phyloP scores from a whole-genome alignment of 495 filamentous ascomycete species.

The Penicillium manginii region DNA sequence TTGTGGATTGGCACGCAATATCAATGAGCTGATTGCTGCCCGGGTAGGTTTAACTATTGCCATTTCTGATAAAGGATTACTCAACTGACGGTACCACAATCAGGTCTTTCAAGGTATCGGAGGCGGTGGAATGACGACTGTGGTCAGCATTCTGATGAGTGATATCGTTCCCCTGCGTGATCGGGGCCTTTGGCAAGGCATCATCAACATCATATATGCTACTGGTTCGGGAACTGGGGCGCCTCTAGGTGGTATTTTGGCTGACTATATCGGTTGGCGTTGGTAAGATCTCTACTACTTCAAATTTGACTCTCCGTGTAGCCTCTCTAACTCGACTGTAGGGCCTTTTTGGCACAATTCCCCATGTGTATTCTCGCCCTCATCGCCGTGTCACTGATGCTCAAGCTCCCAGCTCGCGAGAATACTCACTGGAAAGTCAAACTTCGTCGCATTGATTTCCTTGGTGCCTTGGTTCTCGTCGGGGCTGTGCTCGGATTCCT shows the following conservation, averaged over 20 bases:
- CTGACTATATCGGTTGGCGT: constrained; percentile 80
- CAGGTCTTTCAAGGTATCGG: constrained; percentile 71
- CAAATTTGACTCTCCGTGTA: neutral
- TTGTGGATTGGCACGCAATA: constrained; percentile 72
- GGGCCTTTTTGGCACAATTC: constrained; percentile 73
- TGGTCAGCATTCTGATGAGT: constrained; percentile 76
- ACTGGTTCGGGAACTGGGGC: constrained; percentile 71
- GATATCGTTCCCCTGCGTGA: constrained; percentile 80
- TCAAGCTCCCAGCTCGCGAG: constrained; percentile 63
- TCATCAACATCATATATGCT: constrained; percentile 80
- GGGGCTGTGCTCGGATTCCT: constrained; percentile 72
- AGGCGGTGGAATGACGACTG: constrained; percentile 83
- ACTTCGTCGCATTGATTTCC: constrained; percentile 76
- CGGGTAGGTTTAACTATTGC: constrained; percentile 39
- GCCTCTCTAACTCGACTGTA: constrained; percentile 28
- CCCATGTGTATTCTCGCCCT: constrained; percentile 73
- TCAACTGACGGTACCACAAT: neutral
- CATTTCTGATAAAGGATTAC: neutral
- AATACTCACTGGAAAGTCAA: constrained; percentile 64
- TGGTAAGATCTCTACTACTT: constrained; percentile 55
- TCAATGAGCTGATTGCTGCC: constrained; percentile 71
- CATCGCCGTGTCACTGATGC: constrained; percentile 60
- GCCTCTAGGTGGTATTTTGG: constrained; percentile 71
- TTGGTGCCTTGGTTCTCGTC: constrained; percentile 73
- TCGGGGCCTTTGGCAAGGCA: constrained; percentile 79